Percentiles rank a stretch among this genome's conserved stretches.
phyloP scores from a whole-genome alignment of 2,329 filamentous ascomycete genomes.

The Aspergillus puulaauensis region DNA sequence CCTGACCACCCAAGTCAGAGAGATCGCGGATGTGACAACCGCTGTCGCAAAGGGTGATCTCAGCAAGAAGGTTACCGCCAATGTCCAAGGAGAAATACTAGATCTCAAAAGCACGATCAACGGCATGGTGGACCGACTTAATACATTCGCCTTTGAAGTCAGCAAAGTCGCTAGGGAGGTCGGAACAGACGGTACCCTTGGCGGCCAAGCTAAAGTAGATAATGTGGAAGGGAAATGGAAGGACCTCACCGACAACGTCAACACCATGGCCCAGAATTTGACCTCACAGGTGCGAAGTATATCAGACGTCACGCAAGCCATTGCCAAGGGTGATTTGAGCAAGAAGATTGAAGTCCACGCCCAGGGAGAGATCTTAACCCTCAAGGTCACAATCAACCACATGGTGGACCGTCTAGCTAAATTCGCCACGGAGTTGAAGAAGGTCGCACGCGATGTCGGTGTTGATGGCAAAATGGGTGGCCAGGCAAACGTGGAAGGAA shows the following conservation, averaged over 20 bases:
- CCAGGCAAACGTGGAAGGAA: slow-evolving; percentile 88
- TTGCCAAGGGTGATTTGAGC: slow-evolving; percentile 93
- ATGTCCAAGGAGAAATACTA: slow-evolving; percentile 89
- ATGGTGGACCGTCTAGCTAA: slow-evolving; percentile 95
- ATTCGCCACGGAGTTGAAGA: slow-evolving; percentile 93
- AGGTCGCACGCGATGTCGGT: slow-evolving; percentile 93
- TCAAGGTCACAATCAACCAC: slow-evolving; percentile 98
- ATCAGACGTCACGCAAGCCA: slow-evolving; percentile 90
- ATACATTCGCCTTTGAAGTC: slow-evolving; percentile 65
- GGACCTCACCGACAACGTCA: slow-evolving; percentile 66
- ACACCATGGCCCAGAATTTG: slow-evolving; percentile 66
- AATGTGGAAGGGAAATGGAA: slow-evolving; percentile 68
- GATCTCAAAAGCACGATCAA: slow-evolving; percentile 89
- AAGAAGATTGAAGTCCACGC: slow-evolving; percentile 94
- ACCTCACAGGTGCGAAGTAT: slow-evolving; percentile 78
- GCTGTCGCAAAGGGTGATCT: slow-evolving; percentile 92
- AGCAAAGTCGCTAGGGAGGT: slow-evolving; percentile 66
- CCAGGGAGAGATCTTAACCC: slow-evolving; percentile 87
- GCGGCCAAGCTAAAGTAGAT: slow-evolving; percentile 63
- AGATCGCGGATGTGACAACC: slow-evolving; percentile 95
- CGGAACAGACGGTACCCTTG: slow-evolving; percentile 64
- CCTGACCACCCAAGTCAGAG: slow-evolving; percentile 92
- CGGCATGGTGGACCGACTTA: slow-evolving; percentile 65
- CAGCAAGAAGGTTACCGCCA: slow-evolving; percentile 92
- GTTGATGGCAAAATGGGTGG: slow-evolving; percentile 99